Evolutionary conservation across 495 filamentous ascomycete genomes (phyloP), one percentile per base, ranked within the genome.

Genomic region (Aspergillus haitiensis): DNA sequence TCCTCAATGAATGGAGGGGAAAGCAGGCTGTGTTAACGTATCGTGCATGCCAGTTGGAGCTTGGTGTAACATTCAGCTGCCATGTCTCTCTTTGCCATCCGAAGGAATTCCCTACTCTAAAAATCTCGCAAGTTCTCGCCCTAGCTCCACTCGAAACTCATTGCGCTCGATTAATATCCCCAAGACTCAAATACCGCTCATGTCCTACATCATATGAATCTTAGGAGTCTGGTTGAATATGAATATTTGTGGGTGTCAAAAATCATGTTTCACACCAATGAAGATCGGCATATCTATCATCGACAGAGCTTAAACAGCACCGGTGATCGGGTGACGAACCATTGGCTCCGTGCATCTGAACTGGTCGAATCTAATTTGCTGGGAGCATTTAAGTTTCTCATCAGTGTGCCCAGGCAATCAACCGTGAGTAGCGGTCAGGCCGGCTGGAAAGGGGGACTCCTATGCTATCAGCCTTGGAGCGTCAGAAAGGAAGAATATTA

Each of bases 241-340:
- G 37, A 40, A 40, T 42, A 42, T 42, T 15, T 10, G 37, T n/a
- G 10, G 37, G 37, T 7, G 37, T 7, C 37, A 40, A 40, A 40
- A 40, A 40, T 11, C 37, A 11, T 40, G 37, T 10, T 40, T 40
- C 37, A 40, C 45, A 47, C 5, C 16, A 15, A 27, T 33, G 21
- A 51, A 6, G 48, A 51, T 51, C 48, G 13, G 34, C 48, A 34
- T 51, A 32, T 6, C 48, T n/a, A 51, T 31, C 27, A 51, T 31
- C 27, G 12, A 5, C 48, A 34, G 34, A 51, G 32, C 48, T 51
- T 34, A 9, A 34, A 7, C 11, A 5, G 48, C 48, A 32, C 21
- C 12, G 32, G 21, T 34, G 48, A 51, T 32, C 48, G 48, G 34
- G 48, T 51, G 48, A 51, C 34, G 21, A 51, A 51, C 48, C 10